These are phyloP conservation scores for Colletotrichum australisinense DNA, from an alignment of 2,329 filamentous ascomycete species.

Conservation along the genomic window DNA sequence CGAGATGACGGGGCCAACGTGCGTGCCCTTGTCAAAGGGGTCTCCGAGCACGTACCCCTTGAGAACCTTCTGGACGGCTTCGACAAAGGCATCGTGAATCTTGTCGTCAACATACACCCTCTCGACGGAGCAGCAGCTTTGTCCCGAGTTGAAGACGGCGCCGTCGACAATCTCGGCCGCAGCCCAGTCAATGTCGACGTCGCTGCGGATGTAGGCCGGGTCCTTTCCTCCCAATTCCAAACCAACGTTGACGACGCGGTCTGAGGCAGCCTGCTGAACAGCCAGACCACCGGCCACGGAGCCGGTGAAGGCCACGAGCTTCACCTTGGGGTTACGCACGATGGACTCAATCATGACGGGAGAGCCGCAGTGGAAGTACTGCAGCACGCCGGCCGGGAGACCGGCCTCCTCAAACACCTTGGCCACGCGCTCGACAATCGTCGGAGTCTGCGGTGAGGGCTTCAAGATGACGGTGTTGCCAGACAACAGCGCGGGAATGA, in stretches of 20 bases:
- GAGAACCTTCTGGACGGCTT: conserved; percentile 83
- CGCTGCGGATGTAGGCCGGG: conserved; percentile 86
- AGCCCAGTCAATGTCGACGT: conserved; percentile 91
- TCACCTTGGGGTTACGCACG: conserved; percentile 80
- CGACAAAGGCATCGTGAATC: conserved; percentile 85
- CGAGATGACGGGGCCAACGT: conserved; percentile 90
- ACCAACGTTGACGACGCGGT: conserved; percentile 86
- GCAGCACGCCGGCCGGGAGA: conserved; percentile 84
- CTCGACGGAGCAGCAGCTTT: conserved; percentile 95
- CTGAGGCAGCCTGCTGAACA: conserved; percentile 85
- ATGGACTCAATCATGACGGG: conserved; percentile 81
- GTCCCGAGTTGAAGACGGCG: conserved; percentile 97
- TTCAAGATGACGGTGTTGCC: conserved; percentile 95
- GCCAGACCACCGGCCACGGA: conserved; percentile 89
- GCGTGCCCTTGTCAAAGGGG: conserved; percentile 80
- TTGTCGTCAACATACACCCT: conserved; percentile 89
- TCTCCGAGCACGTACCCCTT: conserved; percentile 89
- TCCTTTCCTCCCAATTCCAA: conserved; percentile 96
- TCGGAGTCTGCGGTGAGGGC: conserved; percentile 94
- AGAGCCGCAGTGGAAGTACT: conserved; percentile 92
- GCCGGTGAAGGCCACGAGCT: conserved; percentile 91
- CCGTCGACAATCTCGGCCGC: conserved; percentile 96
- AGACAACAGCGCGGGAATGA: conserved; percentile 89
- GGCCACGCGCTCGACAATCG: conserved; percentile 85
- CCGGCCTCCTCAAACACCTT: conserved; percentile 84